These are phyloP conservation scores for Talaromyces sp. DNA, from an alignment of 2,329 filamentous ascomycete species.

Conservation along the genomic window DNA sequence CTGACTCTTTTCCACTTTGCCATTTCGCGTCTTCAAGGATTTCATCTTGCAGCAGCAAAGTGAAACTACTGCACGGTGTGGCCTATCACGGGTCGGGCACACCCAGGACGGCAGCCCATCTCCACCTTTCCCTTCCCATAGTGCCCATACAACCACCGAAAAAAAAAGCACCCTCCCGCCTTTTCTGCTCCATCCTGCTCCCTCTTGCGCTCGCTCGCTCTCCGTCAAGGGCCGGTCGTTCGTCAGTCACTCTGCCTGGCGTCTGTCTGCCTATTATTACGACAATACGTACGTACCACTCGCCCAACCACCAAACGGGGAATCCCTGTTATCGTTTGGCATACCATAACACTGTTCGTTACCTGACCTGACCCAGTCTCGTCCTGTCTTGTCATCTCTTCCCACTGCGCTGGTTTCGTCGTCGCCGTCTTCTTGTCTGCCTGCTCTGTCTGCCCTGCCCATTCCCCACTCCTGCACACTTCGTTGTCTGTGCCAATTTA, in stretches of 20 bases:
- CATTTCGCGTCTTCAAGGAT: not conserved
- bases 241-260: not conserved
- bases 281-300: not conserved
- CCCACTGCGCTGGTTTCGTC: conserved; percentile 9
- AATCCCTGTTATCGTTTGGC: conserved; percentile 10
- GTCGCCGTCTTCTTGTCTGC: not conserved
- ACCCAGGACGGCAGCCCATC: conserved; percentile 13
- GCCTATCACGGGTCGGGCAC: conserved; percentile 16
- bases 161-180: not conserved
- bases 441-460: conserved; percentile 1
- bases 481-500: conserved; percentile 4
- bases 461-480: not conserved
- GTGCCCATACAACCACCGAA: too few relatives aligned
- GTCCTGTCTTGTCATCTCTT: not conserved
- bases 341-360: not conserved
- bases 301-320: conserved; percentile 1
- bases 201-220: not conserved
- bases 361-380: conserved; percentile 2
- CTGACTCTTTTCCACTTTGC: not conserved
- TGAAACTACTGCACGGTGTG: conserved; percentile 12
- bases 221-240: conserved; percentile 1
- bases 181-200: conserved; percentile 7
- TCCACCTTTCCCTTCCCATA: not conserved
- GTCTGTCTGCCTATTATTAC: not conserved
- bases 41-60: conserved; percentile 11